Evolutionary conservation across 2,329 filamentous ascomycete genomes (phyloP).

Genomic region (Aspergillus puulaauensis): DNA sequence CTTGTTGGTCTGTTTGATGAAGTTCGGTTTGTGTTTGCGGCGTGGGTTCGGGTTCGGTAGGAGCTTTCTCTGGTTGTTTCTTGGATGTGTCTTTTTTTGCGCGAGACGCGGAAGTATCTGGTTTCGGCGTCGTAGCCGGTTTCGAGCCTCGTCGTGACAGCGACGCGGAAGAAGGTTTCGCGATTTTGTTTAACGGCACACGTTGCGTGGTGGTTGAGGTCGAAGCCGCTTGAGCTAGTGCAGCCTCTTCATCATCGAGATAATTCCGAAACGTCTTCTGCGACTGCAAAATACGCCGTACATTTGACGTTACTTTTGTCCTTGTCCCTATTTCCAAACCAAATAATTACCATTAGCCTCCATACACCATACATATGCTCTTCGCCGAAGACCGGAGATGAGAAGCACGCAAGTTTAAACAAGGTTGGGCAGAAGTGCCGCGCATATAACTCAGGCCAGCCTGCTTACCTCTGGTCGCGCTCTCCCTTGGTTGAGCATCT

Average conservation of each 20-base stretch:
- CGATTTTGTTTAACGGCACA: slow-evolving; percentile 17
- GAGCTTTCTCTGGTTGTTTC: neutral
- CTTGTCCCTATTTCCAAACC: slow-evolving; percentile 27
- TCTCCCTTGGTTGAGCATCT: slow-evolving; percentile 35
- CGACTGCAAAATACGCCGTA: slow-evolving; percentile 48
- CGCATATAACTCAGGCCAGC: neutral
- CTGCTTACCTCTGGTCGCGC: slow-evolving; percentile 38
- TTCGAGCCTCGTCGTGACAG: slow-evolving; percentile 27
- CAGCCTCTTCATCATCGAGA: slow-evolving; percentile 52
- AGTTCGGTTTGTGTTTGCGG: slow-evolving; percentile 1
- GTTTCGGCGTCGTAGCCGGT: slow-evolving; percentile 20
- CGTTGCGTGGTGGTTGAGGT: slow-evolving; percentile 16
- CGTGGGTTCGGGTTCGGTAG: neutral
- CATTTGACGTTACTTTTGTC: slow-evolving; percentile 47
- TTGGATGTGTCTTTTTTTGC: slow-evolving; percentile 9
- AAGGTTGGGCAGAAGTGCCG: neutral
- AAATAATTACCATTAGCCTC: neutral
- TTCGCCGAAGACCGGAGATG: neutral
- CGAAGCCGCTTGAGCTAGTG: slow-evolving; percentile 27
- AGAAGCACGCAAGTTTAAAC: neutral
- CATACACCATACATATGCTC: neutral
- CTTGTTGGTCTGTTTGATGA: slow-evolving; percentile 10
- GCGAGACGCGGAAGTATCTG: slow-evolving; percentile 7
- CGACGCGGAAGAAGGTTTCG: slow-evolving; percentile 19
- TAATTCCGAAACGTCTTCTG: slow-evolving; percentile 53